Evolutionary conservation across 73 alveolate genomes (phyloP).

Genomic region (Stentor roeselii): DNA sequence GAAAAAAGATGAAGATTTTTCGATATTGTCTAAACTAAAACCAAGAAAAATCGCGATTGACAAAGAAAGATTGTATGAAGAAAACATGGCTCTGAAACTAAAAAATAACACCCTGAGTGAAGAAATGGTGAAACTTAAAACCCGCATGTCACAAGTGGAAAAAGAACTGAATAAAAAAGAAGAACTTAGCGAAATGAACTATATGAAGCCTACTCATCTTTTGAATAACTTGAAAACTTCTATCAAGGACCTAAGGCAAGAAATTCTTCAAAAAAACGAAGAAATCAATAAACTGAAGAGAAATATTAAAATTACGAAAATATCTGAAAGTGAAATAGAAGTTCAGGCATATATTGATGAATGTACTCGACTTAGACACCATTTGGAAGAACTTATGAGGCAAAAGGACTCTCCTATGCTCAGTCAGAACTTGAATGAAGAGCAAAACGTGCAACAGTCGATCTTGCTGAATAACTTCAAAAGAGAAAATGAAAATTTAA

Average conservation of each 20-base stretch:
- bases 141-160: constrained; percentile 22
- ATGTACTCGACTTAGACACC: constrained; percentile 56
- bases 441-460: not conserved
- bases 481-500: constrained; percentile 7
- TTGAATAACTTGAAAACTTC: not conserved
- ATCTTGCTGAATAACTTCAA: not conserved
- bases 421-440: not conserved
- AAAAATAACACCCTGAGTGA: constrained; percentile 31
- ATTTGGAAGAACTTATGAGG: constrained; percentile 49
- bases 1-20: not conserved
- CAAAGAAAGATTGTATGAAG: constrained; percentile 46
- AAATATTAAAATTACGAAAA: constrained; percentile 52
- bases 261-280: not conserved
- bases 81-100: constrained; percentile 36
- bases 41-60: constrained; percentile 7
- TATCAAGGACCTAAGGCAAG: not conserved
- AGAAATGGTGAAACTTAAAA: constrained; percentile 36
- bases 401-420: not conserved
- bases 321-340: constrained; percentile 53
- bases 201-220: not conserved
- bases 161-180: constrained; percentile 30
- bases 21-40: not conserved
- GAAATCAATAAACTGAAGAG: constrained; percentile 43
- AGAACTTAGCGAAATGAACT: not conserved
- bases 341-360: constrained; percentile 55